Evolutionary conservation across 345 rosid species (phyloP).

Genomic region (Eucalyptus lansdowneana): DNA sequence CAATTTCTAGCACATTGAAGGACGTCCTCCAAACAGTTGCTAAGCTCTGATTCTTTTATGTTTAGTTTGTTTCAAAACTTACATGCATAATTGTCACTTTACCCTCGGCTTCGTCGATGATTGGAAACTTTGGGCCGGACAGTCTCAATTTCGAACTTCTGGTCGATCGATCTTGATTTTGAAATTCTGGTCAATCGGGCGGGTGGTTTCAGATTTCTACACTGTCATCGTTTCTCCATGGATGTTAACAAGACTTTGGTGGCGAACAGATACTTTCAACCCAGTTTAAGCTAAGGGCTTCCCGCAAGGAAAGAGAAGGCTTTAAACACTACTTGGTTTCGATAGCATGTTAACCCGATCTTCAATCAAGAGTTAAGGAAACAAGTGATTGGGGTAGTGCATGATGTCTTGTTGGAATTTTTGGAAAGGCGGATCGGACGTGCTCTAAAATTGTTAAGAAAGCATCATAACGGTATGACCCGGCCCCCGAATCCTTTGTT

Average conservation of each 20-base stretch:
- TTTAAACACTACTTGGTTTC: neutral
- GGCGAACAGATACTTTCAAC: neutral
- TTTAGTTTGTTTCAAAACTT: neutral
- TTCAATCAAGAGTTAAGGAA: neutral
- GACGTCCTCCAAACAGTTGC: neutral
- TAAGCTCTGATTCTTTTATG: neutral
- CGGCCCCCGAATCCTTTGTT: neutral
- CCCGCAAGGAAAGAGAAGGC: neutral
- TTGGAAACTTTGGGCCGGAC: neutral
- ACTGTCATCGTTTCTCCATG: neutral
- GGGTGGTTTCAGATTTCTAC: neutral
- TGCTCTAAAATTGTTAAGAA: neutral
- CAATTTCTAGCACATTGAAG: neutral
- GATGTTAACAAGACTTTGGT: neutral
- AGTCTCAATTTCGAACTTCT: neutral
- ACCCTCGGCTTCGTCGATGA: neutral
- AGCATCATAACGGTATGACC: neutral
- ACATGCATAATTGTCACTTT: neutral
- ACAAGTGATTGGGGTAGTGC: neutral
- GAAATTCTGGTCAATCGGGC: neutral
- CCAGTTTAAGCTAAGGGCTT: neutral
- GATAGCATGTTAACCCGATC: neutral
- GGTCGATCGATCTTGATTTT: neutral
- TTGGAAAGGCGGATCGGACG: neutral
- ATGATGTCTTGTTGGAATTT: neutral